These are phyloP conservation scores for Solanum bukasovii DNA, from an alignment of 257 asterid genomes.

Conservation along the genomic window DNA sequence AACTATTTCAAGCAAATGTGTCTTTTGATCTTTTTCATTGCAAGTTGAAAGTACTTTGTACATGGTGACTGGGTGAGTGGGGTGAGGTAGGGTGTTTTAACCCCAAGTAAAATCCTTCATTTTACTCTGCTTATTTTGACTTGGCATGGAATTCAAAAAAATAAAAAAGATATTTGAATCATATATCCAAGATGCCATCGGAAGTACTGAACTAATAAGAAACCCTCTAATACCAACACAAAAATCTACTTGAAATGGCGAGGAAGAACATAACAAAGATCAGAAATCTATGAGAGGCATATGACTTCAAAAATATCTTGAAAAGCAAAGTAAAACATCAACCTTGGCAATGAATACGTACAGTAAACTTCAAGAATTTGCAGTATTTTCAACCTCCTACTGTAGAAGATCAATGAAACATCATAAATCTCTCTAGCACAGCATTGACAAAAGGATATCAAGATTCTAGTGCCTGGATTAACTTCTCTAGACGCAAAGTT, in stretches of 20 bases:
- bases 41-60: background rate
- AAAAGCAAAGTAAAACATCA: background rate
- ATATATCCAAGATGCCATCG: background rate
- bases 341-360: background rate
- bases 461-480: background rate
- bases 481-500: background rate
- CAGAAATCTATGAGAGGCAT: background rate
- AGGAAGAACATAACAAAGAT: background rate
- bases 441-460: background rate
- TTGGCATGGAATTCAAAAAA: too few species aligned
- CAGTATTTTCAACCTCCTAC: background rate
- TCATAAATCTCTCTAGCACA: background rate
- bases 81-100: background rate
- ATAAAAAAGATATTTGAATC: too few species aligned
- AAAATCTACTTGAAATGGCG: background rate
- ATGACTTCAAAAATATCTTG: background rate
- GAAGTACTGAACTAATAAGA: background rate
- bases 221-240: background rate
- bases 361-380: background rate
- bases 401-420: background rate
- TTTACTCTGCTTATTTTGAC: too few species aligned
- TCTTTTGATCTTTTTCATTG: background rate
- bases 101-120: background rate
- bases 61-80: background rate
- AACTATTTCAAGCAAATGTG: background rate